A percentile compares a stretch with the other conserved stretches of the same genome.
phyloP scores from a whole-genome alignment of 108 stramenopile genomes.

The Cyclotella baltica region DNA sequence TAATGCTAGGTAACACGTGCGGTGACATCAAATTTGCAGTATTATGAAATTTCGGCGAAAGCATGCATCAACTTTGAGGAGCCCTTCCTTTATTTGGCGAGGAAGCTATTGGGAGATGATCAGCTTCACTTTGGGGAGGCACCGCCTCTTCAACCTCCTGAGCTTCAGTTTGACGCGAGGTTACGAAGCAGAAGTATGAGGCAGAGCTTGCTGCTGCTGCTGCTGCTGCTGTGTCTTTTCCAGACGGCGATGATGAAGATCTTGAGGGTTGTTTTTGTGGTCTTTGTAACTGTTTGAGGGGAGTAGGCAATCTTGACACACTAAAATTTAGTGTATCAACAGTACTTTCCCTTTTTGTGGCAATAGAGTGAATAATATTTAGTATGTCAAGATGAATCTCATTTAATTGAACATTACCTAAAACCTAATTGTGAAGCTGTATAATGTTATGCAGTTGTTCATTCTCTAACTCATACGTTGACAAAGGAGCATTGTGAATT shows the following conservation, averaged over 20 bases:
- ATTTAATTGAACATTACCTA: too few relatives aligned
- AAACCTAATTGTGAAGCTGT: too few relatives aligned
- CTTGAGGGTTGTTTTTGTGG: conserved; percentile 59
- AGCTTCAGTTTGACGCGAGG: conserved; percentile 93
- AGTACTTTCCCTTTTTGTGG: too few relatives aligned
- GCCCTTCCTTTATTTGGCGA: conserved; percentile 99
- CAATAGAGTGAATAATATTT: too few relatives aligned
- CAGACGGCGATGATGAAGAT: conserved; percentile 97
- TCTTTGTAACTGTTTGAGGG: neutral
- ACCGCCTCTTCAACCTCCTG: conserved; percentile 97
- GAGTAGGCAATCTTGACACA: neutral
- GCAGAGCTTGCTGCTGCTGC: conserved; percentile 85
- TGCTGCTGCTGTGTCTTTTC: conserved; percentile 94
- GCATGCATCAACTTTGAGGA: conserved; percentile 99
- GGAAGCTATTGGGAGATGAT: conserved; percentile 97
- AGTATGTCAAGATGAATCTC: too few relatives aligned
- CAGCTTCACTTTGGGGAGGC: conserved; percentile 97
- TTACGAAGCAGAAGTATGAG: conserved; percentile 89
- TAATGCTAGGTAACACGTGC: too few relatives aligned
- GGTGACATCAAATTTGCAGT: conserved; percentile 99
- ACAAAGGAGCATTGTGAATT: too few relatives aligned
- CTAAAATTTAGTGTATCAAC: too few relatives aligned
- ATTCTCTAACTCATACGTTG: too few relatives aligned
- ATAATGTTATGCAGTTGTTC: too few relatives aligned
- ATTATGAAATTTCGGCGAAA: conserved; percentile 99